Evolutionary conservation across 441 rosid genomes (phyloP).

Genomic region (Populus hybrid): DNA sequence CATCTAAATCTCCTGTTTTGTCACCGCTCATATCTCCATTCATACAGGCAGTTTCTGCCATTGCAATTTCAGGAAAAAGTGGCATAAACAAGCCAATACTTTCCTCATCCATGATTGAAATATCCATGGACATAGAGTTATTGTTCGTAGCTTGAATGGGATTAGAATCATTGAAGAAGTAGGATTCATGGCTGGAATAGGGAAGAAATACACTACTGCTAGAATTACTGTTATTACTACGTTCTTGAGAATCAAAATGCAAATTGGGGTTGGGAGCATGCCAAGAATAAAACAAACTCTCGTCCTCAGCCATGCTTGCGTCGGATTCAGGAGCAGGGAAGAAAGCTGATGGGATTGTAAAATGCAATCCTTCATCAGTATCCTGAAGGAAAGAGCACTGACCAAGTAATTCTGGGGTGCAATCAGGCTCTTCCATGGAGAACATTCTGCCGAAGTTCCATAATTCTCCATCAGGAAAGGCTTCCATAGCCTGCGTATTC

Average conservation of each 20-base stretch:
- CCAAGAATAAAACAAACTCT: slow-evolving; percentile 32
- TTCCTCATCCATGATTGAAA: slow-evolving; percentile 26
- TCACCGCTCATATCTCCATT: slow-evolving; percentile 12
- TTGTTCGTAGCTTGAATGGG: slow-evolving; percentile 27
- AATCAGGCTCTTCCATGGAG: slow-evolving; percentile 37
- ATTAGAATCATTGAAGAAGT: slow-evolving; percentile 28
- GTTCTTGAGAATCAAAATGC: slow-evolving; percentile 29
- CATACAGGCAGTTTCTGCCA: slow-evolving; percentile 17
- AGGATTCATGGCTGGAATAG: slow-evolving; percentile 28
- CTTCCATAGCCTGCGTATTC: slow-evolving; percentile 36
- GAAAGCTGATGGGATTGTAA: slow-evolving; percentile 25
- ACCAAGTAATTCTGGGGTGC: slow-evolving; percentile 23
- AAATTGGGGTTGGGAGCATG: slow-evolving; percentile 28
- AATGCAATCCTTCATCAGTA: slow-evolving; percentile 25
- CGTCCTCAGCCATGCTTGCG: slow-evolving; percentile 23
- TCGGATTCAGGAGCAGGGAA: slow-evolving; percentile 31
- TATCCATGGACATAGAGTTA: slow-evolving; percentile 25
- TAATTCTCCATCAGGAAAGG: slow-evolving; percentile 56
- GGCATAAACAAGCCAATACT: slow-evolving; percentile 10
- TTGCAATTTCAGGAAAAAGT: slow-evolving; percentile 22
- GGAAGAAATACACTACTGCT: slow-evolving; percentile 26
- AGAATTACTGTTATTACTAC: slow-evolving; percentile 23
- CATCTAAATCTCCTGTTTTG: slow-evolving; percentile 4
- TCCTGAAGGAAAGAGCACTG: slow-evolving; percentile 40
- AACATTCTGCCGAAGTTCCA: slow-evolving; percentile 55